Evolutionary conservation across 208 protist species (phyloP).

Genomic region (Crithidia sp.): DNA sequence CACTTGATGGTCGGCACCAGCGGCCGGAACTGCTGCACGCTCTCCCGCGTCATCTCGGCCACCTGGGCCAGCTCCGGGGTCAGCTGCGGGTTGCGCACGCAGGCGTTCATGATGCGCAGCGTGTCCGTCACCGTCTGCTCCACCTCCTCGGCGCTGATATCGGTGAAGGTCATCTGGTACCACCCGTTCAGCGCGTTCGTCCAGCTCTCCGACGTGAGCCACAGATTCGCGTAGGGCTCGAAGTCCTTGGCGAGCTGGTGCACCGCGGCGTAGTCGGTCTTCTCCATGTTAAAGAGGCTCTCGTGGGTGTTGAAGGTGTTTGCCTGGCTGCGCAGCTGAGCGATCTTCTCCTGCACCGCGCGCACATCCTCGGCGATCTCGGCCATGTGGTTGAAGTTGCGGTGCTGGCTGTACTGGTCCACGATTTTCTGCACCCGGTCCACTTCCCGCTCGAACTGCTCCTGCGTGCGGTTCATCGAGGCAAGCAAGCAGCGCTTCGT

Average conservation of each 20-base stretch:
- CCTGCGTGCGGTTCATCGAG: slow-evolving; percentile 84
- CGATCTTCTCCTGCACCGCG: slow-evolving; percentile 86
- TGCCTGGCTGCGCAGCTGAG: slow-evolving; percentile 79
- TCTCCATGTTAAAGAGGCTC: slow-evolving; percentile 92
- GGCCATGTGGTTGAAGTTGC: slow-evolving; percentile 74
- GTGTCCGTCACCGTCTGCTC: slow-evolving; percentile 85
- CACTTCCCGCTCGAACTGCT: slow-evolving; percentile 85
- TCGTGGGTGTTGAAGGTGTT: slow-evolving; percentile 96
- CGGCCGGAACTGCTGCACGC: slow-evolving; percentile 96
- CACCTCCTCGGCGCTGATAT: slow-evolving; percentile 92
- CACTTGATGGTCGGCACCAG: slow-evolving; percentile 95
- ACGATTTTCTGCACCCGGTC: slow-evolving; percentile 76
- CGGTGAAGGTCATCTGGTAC: slow-evolving; percentile 80
- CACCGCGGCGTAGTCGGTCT: slow-evolving; percentile 94
- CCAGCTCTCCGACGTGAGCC: slow-evolving; percentile 95
- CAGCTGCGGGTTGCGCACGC: slow-evolving; percentile 77
- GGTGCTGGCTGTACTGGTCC: slow-evolving; percentile 89
- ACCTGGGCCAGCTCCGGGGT: slow-evolving; percentile 88
- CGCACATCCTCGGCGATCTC: slow-evolving; percentile 93
- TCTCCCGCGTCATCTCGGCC: slow-evolving; percentile 78
- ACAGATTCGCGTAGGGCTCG: slow-evolving; percentile 96
- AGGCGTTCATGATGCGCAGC: slow-evolving; percentile 88
- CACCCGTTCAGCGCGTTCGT: slow-evolving; percentile 74
- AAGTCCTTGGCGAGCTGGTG: slow-evolving; percentile 92
- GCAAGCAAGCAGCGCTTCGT: slow-evolving; percentile 87